Conservation (phyloP, 306 rosid species). For the Vigna nakashimae region DNA sequence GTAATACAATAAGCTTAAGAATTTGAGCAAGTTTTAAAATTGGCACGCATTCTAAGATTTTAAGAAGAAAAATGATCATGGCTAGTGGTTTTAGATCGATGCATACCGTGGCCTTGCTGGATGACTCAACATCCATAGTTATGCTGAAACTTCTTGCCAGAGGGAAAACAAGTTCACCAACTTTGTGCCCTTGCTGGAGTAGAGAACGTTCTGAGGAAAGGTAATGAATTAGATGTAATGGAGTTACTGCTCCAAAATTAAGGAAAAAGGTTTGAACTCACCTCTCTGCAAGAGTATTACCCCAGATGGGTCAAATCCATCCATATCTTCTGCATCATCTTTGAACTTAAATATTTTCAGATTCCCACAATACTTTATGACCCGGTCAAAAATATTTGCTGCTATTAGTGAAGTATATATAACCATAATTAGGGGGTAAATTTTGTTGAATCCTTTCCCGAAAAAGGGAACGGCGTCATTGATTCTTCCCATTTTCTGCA, state of each 20-base stretch:
- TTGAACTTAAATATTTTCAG: constrained; percentile 72
- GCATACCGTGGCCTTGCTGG: constrained; percentile 57
- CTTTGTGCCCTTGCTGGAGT: constrained; percentile 83
- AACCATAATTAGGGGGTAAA: constrained; percentile 95
- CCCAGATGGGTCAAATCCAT: constrained; percentile 94
- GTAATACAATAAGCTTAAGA: neutral
- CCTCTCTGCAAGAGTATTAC: constrained; percentile 86
- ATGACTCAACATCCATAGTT: constrained; percentile 59
- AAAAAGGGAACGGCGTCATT: constrained; percentile 94
- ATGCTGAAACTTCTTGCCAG: constrained; percentile 84
- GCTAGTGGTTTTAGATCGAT: neutral
- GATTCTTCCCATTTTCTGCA: constrained; percentile 94
- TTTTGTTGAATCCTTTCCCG: constrained; percentile 84
- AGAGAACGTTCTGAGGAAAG: constrained; percentile 75
- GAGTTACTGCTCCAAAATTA: neutral
- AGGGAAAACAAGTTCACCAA: constrained; percentile 92
- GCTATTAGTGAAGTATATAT: constrained; percentile 83
- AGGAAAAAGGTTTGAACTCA: constrained; percentile 36
- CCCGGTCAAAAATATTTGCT: constrained; percentile 73
- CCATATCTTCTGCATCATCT: constrained; percentile 78
- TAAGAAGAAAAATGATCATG: neutral
- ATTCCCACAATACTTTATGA: constrained; percentile 74
- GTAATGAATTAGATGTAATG: neutral
- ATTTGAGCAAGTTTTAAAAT: neutral
- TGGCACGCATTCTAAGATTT: constrained; percentile 26